Base-by-base conservation (phyloP, 176 grass and related monocot genomes). In the Carex scoparia region DNA sequence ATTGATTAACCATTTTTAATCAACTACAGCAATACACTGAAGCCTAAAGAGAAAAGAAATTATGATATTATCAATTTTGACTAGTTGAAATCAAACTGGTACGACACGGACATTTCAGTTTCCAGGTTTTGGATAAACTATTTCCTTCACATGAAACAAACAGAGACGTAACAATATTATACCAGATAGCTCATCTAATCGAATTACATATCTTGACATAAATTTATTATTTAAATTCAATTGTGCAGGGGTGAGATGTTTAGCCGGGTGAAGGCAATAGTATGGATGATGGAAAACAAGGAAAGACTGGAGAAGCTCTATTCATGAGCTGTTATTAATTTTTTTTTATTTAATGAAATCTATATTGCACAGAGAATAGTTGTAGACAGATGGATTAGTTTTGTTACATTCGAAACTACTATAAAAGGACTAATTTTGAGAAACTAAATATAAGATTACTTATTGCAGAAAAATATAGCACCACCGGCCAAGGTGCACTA, bases 231-330 rank as follows among this genome's bases (percentile, higher is more conserved):
- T 73, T 27, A 33, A 57, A 56, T 81, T 53, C 7, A 64, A 81
- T 46, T 60, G 13, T 85, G 81, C 81, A 90, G 89, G 38, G 42
- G 74, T 2, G 81, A 85, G 74, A 85, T 62, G 12, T 90, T 87
- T 38, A 85, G 85, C 2, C 37, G 84, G 73, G 81, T 85, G 81
- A 90, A 87, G n/a, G 57, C 85, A 72, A 90, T 67, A 70, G 89
- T 81, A 61, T 90, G 89, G 89, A 85, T 85, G 85, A 81, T 87
- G 46, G 85, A 90, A 61, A 90, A 87, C 85, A 82, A 76, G 42
- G 55, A 53, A 49, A 90, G 81, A 62, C 61, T 90, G 40, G 40
- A 87, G 12, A 84, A 87, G 73, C 44, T 81, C 10, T 85, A 87
- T 56, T 65, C 80, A 53, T 30, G 59, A 82, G 7, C 10, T 76